phyloP scores from a whole-genome alignment of 345 rosid genomes.

The Jatropha curcas region DNA sequence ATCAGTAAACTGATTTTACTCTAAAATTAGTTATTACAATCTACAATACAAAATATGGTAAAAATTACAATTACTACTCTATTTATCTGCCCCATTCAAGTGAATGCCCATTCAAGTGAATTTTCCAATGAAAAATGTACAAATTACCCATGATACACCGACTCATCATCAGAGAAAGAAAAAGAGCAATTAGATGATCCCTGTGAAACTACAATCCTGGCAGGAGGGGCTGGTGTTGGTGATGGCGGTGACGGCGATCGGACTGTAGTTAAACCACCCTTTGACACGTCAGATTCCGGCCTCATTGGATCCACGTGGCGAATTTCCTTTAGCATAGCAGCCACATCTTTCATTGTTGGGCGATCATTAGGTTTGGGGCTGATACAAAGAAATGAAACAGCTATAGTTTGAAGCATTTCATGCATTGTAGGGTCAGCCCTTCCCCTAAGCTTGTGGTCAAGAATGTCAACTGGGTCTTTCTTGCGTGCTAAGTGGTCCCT shows the following conservation, averaged over 20 bases:
- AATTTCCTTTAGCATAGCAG: slow-evolving; percentile 90
- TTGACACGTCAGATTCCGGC: slow-evolving; percentile 44
- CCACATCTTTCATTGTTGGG: slow-evolving; percentile 85
- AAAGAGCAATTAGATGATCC: slow-evolving; percentile 80
- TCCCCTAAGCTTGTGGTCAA: slow-evolving; percentile 74
- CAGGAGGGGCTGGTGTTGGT: slow-evolving; percentile 39
- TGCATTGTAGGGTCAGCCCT: slow-evolving; percentile 80
- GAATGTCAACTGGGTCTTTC: slow-evolving; percentile 60
- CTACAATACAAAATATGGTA: slow-evolving; percentile 18
- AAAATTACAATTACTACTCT: slow-evolving; percentile 4
- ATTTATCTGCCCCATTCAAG: not conserved
- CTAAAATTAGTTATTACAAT: slow-evolving; percentile 24
- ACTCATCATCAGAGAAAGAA: slow-evolving; percentile 65
- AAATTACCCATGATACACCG: slow-evolving; percentile 30
- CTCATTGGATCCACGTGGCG: slow-evolving; percentile 49
- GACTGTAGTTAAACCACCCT: slow-evolving; percentile 30
- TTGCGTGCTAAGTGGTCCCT: slow-evolving; percentile 69
- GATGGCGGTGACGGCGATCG: slow-evolving; percentile 22
- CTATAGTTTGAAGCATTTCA: slow-evolving; percentile 87
- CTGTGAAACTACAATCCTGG: slow-evolving; percentile 48
- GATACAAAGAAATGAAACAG: slow-evolving; percentile 80
- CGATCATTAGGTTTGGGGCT: slow-evolving; percentile 60
- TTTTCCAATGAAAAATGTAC: slow-evolving; percentile 20
- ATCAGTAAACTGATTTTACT: slow-evolving; percentile 7
- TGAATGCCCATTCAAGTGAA: slow-evolving; percentile 2